Evolutionary conservation across 176 grass and related monocot species (phyloP), one percentile per base, ranked within the genome.

Genomic region (Leersia perrieri): DNA sequence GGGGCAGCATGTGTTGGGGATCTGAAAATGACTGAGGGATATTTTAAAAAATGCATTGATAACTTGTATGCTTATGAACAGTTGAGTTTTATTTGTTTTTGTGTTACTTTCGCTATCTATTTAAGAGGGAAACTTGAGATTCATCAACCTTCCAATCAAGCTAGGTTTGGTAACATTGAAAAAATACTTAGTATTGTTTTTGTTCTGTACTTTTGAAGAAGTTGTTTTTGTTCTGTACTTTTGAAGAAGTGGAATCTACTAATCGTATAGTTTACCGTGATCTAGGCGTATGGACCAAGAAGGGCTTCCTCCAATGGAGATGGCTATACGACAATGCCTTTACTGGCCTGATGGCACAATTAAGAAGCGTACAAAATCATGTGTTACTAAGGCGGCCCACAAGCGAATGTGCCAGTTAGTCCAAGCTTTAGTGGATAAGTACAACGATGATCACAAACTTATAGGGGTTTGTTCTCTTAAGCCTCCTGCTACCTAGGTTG

Each of bases 291-390:
- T 4, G 34, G 9, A 42, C 51, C 66, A 13, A 81, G 26, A 9
- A 71, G 16, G 3, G 9, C 35, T 4, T 42, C 42, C 25, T 61
- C 2, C 10, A 23, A 1, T 42, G 26, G 66, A 71, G 39, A 4
- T 22, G 28, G 0, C 32, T 0, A 60, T 81, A 61, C 23, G 33
- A 5, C 3, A 0, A 9, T 1, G 25, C 14, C 23, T 80, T 28
- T 80, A 70, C 47, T 80, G 77, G 65, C 78, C 78, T 38, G 78
- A 80, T 69, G 77, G 77, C 33, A 40, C 33, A 57, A 69, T 27
- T 25, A 78, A 39, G 41, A 68, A 33, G 25, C 16, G 11, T n/a
- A 31, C 49, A 30, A 81, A 30, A 81, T 71, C 66, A 25, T 2
- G 1, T 22, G n/a, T 7, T 13, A 40, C 12, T 1, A 15, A 23